A percentile compares a stretch with the other conserved stretches of the same genome.
Evolutionary conservation across 2,329 filamentous ascomycete genomes (phyloP).

Genomic region (Aspergillus hortae): DNA sequence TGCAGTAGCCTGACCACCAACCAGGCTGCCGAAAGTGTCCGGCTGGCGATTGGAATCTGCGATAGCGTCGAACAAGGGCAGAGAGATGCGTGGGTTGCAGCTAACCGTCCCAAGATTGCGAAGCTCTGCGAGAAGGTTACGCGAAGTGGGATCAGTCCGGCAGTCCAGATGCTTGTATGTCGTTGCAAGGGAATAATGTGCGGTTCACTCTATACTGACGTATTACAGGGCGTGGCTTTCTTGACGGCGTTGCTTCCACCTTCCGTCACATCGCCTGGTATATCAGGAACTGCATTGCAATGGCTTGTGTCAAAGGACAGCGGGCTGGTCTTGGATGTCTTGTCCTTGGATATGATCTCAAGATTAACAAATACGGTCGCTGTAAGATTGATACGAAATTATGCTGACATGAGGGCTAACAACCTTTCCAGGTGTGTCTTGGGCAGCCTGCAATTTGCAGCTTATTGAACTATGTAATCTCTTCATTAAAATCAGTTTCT

Average conservation of each 20-base stretch:
- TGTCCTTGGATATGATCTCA: slow-evolving; percentile 21
- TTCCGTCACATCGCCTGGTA: slow-evolving; percentile 21
- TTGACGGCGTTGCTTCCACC: slow-evolving; percentile 25
- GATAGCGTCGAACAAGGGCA: slow-evolving; percentile 31
- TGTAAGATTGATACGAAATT: slow-evolving; percentile 25
- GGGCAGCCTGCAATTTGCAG: slow-evolving; percentile 19
- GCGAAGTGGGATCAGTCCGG: slow-evolving; percentile 23
- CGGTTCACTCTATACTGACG: not conserved
- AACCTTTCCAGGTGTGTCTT: slow-evolving; percentile 10
- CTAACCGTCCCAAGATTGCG: slow-evolving; percentile 30
- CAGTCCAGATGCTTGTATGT: slow-evolving; percentile 34
- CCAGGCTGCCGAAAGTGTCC: slow-evolving; percentile 33
- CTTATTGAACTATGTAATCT: slow-evolving; percentile 21
- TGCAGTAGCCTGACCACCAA: slow-evolving; percentile 23
- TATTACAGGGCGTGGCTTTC: slow-evolving; percentile 28
- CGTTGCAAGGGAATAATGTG: not conserved
- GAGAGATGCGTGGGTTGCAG: slow-evolving; percentile 31
- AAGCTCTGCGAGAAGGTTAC: slow-evolving; percentile 39
- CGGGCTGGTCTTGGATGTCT: slow-evolving; percentile 13
- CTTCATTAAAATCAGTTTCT: slow-evolving; percentile 15
- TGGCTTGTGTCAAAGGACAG: slow-evolving; percentile 24
- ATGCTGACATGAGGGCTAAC: slow-evolving; percentile 11
- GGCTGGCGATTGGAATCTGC: slow-evolving; percentile 34
- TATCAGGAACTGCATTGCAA: slow-evolving; percentile 22
- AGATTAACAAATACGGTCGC: slow-evolving; percentile 35